phyloP scores from a whole-genome alignment of 2,329 filamentous ascomycete genomes.

The Neoscytalidium dimidiatum region DNA sequence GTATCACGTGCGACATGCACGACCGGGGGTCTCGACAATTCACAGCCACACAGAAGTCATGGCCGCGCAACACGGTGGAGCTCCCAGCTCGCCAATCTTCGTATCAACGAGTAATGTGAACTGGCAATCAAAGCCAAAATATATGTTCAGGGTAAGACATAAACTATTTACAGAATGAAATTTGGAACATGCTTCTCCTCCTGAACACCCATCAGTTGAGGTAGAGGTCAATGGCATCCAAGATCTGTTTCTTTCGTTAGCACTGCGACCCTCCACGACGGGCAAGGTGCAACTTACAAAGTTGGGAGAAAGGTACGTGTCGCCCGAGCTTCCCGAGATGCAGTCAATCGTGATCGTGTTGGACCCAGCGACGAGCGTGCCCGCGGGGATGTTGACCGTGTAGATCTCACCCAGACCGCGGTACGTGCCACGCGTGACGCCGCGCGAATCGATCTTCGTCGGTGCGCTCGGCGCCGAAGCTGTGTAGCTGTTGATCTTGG shows the following conservation, averaged over 20 bases:
- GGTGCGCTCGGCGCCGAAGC: slow-evolving; percentile 56
- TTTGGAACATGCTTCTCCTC: not conserved
- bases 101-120: slow-evolving; percentile 9
- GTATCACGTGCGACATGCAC: not conserved
- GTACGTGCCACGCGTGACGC: slow-evolving; percentile 67
- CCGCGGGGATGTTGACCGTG: slow-evolving; percentile 59
- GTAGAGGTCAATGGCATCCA: slow-evolving; percentile 6
- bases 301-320: slow-evolving; percentile 60
- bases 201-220: not conserved
- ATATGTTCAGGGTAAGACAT: slow-evolving; percentile 1
- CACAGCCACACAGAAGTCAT: slow-evolving; percentile 9
- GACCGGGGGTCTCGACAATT: not conserved
- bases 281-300: slow-evolving; percentile 40
- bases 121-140: not conserved
- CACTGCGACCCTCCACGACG: not conserved
- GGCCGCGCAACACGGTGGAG: not conserved
- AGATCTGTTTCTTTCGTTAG: slow-evolving; percentile 1
- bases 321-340: slow-evolving; percentile 60
- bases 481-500: slow-evolving; percentile 57
- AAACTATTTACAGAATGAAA: slow-evolving; percentile 11
- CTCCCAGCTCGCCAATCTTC: not conserved
- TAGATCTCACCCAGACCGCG: slow-evolving; percentile 66
- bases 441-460: slow-evolving; percentile 64
- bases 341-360: slow-evolving; percentile 65
- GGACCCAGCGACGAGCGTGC: slow-evolving; percentile 55